Conservation (phyloP, 2,329 filamentous ascomycete species). For the Huntiella abstrusa region DNA sequence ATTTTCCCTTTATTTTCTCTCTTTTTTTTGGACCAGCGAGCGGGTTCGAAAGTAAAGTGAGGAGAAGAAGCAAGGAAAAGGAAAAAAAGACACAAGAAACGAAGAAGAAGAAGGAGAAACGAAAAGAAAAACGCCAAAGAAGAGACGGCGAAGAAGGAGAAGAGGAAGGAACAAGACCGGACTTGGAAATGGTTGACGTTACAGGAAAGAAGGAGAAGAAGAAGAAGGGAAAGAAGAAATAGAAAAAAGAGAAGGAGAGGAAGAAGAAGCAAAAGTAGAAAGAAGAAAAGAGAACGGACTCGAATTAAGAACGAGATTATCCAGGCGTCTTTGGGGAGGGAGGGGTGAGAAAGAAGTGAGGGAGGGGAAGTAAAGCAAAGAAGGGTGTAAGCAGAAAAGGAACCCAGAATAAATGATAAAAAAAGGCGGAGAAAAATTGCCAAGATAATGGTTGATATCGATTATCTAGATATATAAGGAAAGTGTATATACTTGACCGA, state of each 20-base stretch:
- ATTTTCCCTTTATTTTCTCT: no score
- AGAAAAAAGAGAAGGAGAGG: constrained; percentile 5
- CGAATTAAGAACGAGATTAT: not conserved
- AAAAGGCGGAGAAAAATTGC: no score
- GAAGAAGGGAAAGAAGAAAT: constrained; percentile 3
- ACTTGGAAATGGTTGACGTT: constrained; percentile 3
- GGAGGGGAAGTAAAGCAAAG: no score
- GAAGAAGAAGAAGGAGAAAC: constrained; percentile 7
- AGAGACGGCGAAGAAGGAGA: not conserved
- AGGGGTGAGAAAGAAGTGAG: constrained; percentile 7
- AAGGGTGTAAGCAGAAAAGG: no score
- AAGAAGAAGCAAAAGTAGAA: not conserved
- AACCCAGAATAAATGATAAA: no score
- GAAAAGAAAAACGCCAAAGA: constrained; percentile 2
- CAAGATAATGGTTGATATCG: no score
- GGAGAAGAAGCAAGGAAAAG: constrained; percentile 9
- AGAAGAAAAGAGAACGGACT: constrained; percentile 4
- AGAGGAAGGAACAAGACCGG: constrained; percentile 6
- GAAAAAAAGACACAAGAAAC: constrained; percentile 9
- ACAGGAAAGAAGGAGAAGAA: constrained; percentile 7
- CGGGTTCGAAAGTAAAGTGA: constrained; percentile 2
- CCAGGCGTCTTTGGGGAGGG: not conserved
- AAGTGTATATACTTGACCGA: no score
- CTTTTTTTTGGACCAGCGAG: not conserved
- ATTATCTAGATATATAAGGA: no score